A percentile compares a stretch with the other conserved stretches of the same genome.
phyloP scores from a whole-genome alignment of 345 rosid species.

The Eutrema heterophyllum region DNA sequence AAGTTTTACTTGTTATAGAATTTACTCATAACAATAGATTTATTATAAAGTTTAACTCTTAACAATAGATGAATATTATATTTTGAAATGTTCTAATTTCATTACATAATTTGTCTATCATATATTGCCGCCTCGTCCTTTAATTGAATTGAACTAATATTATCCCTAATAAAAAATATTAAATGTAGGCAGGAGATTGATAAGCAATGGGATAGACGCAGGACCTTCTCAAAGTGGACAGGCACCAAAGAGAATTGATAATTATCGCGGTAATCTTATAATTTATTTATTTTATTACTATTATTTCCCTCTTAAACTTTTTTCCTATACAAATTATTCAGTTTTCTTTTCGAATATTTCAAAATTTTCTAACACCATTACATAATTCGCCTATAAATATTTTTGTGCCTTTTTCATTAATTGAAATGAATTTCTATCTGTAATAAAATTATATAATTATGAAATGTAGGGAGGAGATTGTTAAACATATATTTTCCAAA shows the following conservation, averaged over 20 bases:
- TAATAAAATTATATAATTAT: not conserved
- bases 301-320: too few species aligned
- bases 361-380: too few species aligned
- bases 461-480: constrained; percentile 5
- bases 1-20: not conserved
- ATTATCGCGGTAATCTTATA: not conserved
- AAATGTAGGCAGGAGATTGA: not conserved
- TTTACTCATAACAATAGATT: not conserved
- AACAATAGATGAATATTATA: not conserved
- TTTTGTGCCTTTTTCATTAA: too few species aligned
- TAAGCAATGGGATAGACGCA: not conserved
- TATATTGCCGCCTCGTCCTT: not conserved
- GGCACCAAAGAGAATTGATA: not conserved
- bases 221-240: not conserved
- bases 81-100: not conserved
- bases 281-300: too few species aligned
- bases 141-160: not conserved
- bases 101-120: not conserved
- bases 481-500: not conserved
- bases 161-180: not conserved
- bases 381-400: too few species aligned
- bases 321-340: too few species aligned
- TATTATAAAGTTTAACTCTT: not conserved
- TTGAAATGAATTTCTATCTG: too few species aligned
- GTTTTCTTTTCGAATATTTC: too few species aligned